phyloP scores from a whole-genome alignment of 2,329 filamentous ascomycete genomes.

The Cladosporium sp. region DNA sequence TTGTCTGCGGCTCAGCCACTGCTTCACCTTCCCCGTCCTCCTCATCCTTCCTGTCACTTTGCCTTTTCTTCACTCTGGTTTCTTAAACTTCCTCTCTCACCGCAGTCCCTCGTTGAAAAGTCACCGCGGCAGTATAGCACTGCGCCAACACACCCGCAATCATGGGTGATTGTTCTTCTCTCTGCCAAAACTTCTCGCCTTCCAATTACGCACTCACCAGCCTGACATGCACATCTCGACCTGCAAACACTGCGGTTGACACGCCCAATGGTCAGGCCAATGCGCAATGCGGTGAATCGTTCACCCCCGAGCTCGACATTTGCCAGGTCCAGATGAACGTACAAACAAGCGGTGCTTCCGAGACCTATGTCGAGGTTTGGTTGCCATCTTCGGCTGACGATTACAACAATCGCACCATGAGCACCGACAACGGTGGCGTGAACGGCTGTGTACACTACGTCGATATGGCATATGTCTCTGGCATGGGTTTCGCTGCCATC shows the following conservation, averaged over 20 bases:
- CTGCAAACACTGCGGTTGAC: not conserved
- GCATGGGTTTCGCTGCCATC: conserved; percentile 29
- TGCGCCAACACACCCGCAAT: not conserved
- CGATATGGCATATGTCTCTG: conserved; percentile 29
- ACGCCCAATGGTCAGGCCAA: conserved; percentile 1
- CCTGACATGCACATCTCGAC: not conserved
- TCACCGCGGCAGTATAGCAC: not conserved
- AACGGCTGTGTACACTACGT: conserved; percentile 31
- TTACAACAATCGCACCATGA: conserved; percentile 32
- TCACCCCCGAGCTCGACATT: conserved; percentile 29
- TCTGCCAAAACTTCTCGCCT: not conserved
- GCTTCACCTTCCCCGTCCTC: too few species aligned
- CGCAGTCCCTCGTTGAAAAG: not conserved
- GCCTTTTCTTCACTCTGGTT: too few species aligned
- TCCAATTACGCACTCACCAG: not conserved
- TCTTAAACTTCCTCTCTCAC: too few species aligned
- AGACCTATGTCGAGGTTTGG: conserved; percentile 45
- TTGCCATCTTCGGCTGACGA: conserved; percentile 28
- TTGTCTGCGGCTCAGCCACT: too few species aligned
- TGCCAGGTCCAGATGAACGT: conserved; percentile 40
- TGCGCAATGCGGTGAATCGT: conserved; percentile 19
- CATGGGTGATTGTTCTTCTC: not conserved
- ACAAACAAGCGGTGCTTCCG: conserved; percentile 35
- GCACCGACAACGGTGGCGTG: conserved; percentile 32
- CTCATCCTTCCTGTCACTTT: too few species aligned